Evolutionary conservation across 2,329 filamentous ascomycete species (phyloP), one percentile per base, ranked within the genome.

Genomic region (Diaporthe nobilis): DNA sequence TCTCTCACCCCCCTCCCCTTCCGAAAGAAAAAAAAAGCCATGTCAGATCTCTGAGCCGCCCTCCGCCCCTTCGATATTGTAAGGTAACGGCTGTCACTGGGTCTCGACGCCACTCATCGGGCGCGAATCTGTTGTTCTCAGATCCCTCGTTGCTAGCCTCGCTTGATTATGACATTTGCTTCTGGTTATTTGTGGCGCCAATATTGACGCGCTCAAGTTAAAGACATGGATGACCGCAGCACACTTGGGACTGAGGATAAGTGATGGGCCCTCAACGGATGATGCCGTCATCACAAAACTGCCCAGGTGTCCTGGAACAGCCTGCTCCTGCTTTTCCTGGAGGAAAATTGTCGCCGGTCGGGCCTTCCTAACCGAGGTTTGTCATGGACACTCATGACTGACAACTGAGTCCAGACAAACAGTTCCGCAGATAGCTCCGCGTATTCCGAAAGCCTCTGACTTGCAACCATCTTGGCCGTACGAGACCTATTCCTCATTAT

Each of bases 81-180:
- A 34, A 22, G 47, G 65, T 31, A 68, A 68, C 65, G 65, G 65
- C 65, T 68, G 65, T 53, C 65, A 68, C 65, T 68, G 22, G 47
- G 65, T 39, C 65, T 68, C 31, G 34, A 68, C 31, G 65, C 65
- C 47, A 68, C 65, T 9, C 65, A 53, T 53, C 31, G 12, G 47
- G 22, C 65, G 31, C 44, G 34, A 25, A 68, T 68, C 47, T 51
- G 28, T 25, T 51, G n/a, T 53, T 39, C n/a, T 53, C 31, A 60
- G 34, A 25, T 60, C 47, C 17, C 8, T 25, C 31, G 28, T 31
- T 65, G 44, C n/a, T 53, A 53, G 22, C 65, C 61, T 28, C 39
- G 31, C 65, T 25, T 53, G n/a, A 53, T 47, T 39, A 13, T 68
- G 22, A 25, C 39, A 67, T 68, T 53, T 68, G 65, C 65, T 68